Evolutionary conservation across 768 basidiomycete genomes (phyloP), one percentile per base, ranked within the genome.

Genomic region (Tricholomella constricta): DNA sequence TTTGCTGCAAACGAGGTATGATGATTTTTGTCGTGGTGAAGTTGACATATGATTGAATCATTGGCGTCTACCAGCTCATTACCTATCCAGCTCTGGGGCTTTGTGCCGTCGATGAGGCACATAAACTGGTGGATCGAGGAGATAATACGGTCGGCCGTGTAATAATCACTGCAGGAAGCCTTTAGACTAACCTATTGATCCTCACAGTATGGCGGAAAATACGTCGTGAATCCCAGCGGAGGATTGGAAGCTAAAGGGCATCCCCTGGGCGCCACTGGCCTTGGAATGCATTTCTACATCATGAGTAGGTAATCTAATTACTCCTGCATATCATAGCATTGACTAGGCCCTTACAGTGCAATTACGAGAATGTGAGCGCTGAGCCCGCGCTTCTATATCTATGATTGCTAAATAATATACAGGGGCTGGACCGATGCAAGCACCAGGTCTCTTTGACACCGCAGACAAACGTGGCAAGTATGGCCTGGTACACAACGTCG

Each of bases 171-270:
- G 15, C n/a, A 31, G 14, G 42, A 20, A 11, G 9, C 19, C 23
- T 11, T 41, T 38, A 27, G 47, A 37, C 11, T 27, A 22, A 23
- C 26, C 45, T 26, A 14, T 17, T 14, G 10, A 11, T 14, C 9
- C 38, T 11, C 54, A 7, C 48, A 89, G 87, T 91, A 90, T 52
- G 91, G 88, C 17, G 91, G 92, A 4, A 89, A 90, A 68, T 94
- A 81, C 45, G 88, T 94, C 15, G 72, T 94, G 31, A 93, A 94
- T 59, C 89, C 91, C 0, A 89, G 86, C 45, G 91, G 91, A 22
- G 91, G 91, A 0, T 77, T 94, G 14, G 89, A 94, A 64, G 88
- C 89, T n/a, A 94, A 92, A 64, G 91, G 91, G 2, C 89, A 93
- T 63, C 91, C 91, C 2, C 78, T 92, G 17, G 89, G 90, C 34